Evolutionary conservation across 805 yeast genomes (phyloP).

Genomic region (Barnettozyma californica): DNA sequence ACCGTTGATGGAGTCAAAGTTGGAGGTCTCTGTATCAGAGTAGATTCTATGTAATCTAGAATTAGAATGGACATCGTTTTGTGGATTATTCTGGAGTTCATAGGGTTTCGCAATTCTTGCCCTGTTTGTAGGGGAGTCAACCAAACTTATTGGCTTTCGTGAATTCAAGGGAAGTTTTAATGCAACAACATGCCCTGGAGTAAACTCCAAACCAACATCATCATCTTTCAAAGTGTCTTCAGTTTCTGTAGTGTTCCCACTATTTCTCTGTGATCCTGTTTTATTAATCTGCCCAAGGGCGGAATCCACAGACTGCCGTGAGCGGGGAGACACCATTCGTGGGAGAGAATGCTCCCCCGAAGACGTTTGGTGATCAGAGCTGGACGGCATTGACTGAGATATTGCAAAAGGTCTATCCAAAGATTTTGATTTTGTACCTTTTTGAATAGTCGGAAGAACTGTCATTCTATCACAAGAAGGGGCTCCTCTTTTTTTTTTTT

Average conservation of each 20-base stretch:
- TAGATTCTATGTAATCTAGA: slow-evolving; percentile 45
- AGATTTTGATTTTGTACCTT: background rate
- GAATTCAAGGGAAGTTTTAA: background rate
- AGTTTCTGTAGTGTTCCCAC: slow-evolving; percentile 5
- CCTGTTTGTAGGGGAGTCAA: slow-evolving; percentile 9
- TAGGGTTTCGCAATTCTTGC: slow-evolving; percentile 21
- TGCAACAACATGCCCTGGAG: slow-evolving; percentile 5
- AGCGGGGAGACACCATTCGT: background rate
- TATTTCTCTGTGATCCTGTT: background rate
- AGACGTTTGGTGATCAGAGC: background rate
- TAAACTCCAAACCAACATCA: slow-evolving; percentile 3
- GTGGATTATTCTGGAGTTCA: slow-evolving; percentile 15
- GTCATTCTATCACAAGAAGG: no score
- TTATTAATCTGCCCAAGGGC: slow-evolving; percentile 6
- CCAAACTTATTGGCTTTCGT: slow-evolving; percentile 6
- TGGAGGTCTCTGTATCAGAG: slow-evolving; percentile 60
- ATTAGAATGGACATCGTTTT: slow-evolving; percentile 18
- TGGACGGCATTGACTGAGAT: background rate
- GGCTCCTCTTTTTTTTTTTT: no score
- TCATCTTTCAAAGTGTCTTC: slow-evolving; percentile 4
- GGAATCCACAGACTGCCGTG: background rate
- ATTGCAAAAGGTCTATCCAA: background rate
- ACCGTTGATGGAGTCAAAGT: slow-evolving; percentile 52
- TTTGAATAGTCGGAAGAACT: background rate
- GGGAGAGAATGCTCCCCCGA: background rate